phyloP scores from a whole-genome alignment of 1,284 basidiomycete genomes.

The Grifola frondosa region DNA sequence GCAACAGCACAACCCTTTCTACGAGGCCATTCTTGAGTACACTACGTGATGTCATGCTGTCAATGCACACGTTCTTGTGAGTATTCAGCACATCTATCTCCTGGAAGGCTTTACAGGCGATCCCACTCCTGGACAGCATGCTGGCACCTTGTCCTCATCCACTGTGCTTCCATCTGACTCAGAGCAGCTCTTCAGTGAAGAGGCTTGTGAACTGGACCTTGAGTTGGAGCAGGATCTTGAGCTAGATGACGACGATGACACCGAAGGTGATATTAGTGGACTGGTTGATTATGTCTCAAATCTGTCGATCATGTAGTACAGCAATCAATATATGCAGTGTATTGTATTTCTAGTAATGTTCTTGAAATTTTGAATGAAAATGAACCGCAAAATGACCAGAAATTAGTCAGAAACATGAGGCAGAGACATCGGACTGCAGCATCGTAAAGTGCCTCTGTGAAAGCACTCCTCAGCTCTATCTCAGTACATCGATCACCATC shows the following conservation, averaged over 20 bases:
- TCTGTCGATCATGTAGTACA: neutral
- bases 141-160: neutral
- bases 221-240: neutral
- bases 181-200: too few species aligned
- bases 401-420: too few species aligned
- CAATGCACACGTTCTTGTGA: constrained; percentile 9
- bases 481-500: too few species aligned
- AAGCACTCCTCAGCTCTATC: too few species aligned
- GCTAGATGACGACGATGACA: neutral
- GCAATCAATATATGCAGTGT: neutral
- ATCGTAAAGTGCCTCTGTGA: too few species aligned
- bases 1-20: neutral
- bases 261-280: neutral
- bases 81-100: constrained; percentile 9
- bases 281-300: neutral
- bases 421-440: too few species aligned
- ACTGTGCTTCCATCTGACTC: neutral
- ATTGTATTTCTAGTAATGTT: neutral
- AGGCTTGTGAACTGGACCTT: neutral
- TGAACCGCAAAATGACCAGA: neutral
- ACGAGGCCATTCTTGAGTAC: constrained; percentile 8
- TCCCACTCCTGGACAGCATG: neutral
- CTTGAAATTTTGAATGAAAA: too few species aligned
- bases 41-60: constrained; percentile 3
- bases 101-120: constrained; percentile 9